phyloP scores from a whole-genome alignment of 192 early-diverging fungal genomes.

The Linnemannia exigua region DNA sequence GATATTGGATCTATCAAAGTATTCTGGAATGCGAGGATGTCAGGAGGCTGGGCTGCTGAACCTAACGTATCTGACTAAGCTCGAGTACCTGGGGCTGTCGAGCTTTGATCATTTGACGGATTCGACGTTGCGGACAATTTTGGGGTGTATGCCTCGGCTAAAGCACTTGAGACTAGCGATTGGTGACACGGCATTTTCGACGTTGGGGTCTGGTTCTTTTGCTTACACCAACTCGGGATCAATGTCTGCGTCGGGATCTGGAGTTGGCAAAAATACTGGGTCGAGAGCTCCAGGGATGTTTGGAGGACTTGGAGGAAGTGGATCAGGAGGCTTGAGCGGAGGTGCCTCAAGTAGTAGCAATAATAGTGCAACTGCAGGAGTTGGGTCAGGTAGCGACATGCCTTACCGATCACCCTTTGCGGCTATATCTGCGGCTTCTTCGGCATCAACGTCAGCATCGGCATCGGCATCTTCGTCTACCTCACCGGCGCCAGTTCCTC shows the following conservation, averaged over 20 bases:
- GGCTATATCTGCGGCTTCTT: constrained; percentile 12
- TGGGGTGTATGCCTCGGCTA: constrained; percentile 49
- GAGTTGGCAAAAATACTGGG: constrained; percentile 5
- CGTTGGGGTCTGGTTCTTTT: not conserved
- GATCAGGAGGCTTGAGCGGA: not conserved
- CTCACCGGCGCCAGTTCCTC: not conserved
- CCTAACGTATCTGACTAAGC: constrained; percentile 34
- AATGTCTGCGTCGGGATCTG: not conserved
- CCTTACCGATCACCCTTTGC: constrained; percentile 22
- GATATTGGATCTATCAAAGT: constrained; percentile 49
- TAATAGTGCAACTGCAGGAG: not conserved
- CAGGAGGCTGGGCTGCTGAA: constrained; percentile 37
- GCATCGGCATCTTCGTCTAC: constrained; percentile 18
- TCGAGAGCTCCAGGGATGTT: not conserved
- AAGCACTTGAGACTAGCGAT: constrained; percentile 46
- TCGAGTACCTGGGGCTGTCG: constrained; percentile 50
- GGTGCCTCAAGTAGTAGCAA: not conserved
- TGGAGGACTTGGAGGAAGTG: not conserved
- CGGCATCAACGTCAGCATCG: constrained; percentile 5
- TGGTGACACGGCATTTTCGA: constrained; percentile 25
- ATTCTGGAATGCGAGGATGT: constrained; percentile 47
- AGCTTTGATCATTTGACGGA: constrained; percentile 55
- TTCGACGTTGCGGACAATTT: constrained; percentile 42
- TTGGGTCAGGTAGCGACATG: not conserved
- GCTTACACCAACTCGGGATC: not conserved